Evolutionary conservation across 176 grass and related monocot species (phyloP), one percentile per base, ranked within the genome.

Genomic region (Aechmea fasciata): DNA sequence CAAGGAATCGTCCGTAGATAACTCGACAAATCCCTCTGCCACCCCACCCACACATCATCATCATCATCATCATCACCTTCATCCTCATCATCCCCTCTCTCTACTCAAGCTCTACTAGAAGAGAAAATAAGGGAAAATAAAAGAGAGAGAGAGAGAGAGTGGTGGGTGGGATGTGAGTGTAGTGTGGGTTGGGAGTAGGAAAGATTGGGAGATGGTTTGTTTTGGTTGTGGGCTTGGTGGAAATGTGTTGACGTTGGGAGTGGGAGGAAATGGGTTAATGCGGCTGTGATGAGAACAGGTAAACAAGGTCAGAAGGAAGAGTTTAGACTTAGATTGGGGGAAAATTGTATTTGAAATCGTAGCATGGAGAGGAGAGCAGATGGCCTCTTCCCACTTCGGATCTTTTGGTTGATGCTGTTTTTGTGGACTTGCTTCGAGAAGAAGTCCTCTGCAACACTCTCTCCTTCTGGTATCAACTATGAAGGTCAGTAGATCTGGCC

Each of bases 381-480:
- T 14, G 19, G 55, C 14, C 19, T 59, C 10, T 14, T 9, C n/a
- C 15, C 8, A 59, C 55, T 59, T 19, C 9, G 55, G 19, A 0
- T 17, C 10, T 59, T 59, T 59, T 59, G 55, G 15, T 19, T 59
- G n/a, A 59, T 33, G n/a, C 10, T 59, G n/a, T 59, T 19, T 59
- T 54, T 59, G n/a, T 59, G 55, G n/a, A 17, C 55, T 59, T 62
- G 57, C 29, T 62, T 50, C 57, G 71, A 24, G 22, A 63, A 10
- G 2, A 47, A 67, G 49, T 71, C 66, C 12, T 57, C 76, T 41
- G 76, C 82, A 19, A 74, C 70, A 52, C 76, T 84, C 19, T 79
- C 82, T 13, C 82, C 82, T 49, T 84, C 76, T 75, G 82, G 82
- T 55, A 79, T 84, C 59, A 84, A 84, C 76, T 84, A 79, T 75